Base-by-base conservation (phyloP, 2,329 filamentous ascomycete species). In the Chrysosphaeria jannelii region DNA sequence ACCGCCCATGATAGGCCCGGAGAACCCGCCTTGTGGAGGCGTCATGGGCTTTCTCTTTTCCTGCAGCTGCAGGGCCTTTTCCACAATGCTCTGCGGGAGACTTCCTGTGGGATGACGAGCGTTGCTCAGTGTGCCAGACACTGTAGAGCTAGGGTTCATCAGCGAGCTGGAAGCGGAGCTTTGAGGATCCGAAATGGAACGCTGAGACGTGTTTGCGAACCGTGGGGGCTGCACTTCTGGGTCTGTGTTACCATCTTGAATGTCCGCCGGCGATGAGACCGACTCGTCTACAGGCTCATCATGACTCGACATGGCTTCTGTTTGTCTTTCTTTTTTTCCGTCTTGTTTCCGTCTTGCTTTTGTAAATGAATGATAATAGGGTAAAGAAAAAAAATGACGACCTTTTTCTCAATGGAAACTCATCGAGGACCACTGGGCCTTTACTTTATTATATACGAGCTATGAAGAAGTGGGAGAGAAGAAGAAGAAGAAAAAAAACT, bases 91-190 rank as follows among this genome's bases (percentile, higher is more conserved):
- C 18, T 45, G 38, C 7, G 16, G 7, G 16, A n/a, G n/a, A 18
- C 7, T n/a, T 18, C 7, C 16, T 7, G 16, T 7, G 3, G 58
- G 61, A 23, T 57, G 50, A 28, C 62, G 49, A 4, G 57, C 61
- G 32, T 47, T 59, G 41, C 67, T 76, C 36, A 90, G 48, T 27
- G 72, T 58, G 19, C 76, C 76, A 4, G 79, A 50, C 19, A 74
- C 66, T 14, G 70, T 85, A n/a, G 78, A 90, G n/a, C 65, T 78
- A 5, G 69, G 48, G 26, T 61, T 74, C 62, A 89, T 78, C 27
- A 46, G 42, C 13, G 44, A 42, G 14, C 47, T 38, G 9, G 25
- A 46, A 23, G 47, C 51, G 46, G 11, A 63, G 47, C 16, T 18
- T 7, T 18, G 16, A n/a, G 16, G 16, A 18, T 18, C n/a, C 7